These are phyloP conservation scores for Viridothelium virens DNA, from an alignment of 495 filamentous ascomycete species.

Conservation along the genomic window DNA sequence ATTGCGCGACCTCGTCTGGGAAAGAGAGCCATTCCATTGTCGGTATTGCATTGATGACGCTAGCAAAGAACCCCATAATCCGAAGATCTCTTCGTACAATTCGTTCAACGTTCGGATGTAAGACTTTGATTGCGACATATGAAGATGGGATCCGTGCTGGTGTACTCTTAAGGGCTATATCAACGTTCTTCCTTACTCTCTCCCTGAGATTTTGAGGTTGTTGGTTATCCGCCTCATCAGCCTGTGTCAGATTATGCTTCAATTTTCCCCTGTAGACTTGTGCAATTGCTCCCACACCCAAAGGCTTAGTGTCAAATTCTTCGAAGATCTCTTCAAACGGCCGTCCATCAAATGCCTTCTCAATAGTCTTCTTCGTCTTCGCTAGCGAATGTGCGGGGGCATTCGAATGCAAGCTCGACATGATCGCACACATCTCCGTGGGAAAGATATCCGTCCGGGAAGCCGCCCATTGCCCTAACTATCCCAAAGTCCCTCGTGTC, in stretches of 20 bases:
- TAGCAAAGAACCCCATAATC: slow-evolving; percentile 92
- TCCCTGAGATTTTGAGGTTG: slow-evolving; percentile 49
- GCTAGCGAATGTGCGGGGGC: slow-evolving; percentile 83
- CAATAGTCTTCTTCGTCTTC: slow-evolving; percentile 69
- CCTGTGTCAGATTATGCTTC: slow-evolving; percentile 64
- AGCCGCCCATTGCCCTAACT: slow-evolving; percentile 99
- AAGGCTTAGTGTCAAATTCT: slow-evolving; percentile 82
- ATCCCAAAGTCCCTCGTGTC: slow-evolving; percentile 8
- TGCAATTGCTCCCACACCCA: slow-evolving; percentile 94
- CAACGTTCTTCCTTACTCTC: slow-evolving; percentile 72
- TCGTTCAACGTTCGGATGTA: slow-evolving; percentile 85
- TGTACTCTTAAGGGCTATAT: slow-evolving; percentile 73
- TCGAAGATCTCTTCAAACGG: slow-evolving; percentile 90
- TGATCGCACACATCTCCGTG: slow-evolving; percentile 79
- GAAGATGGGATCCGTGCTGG: slow-evolving; percentile 80
- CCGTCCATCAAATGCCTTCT: slow-evolving; percentile 69
- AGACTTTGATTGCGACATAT: slow-evolving; percentile 94
- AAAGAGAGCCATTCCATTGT: slow-evolving; percentile 97
- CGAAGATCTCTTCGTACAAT: slow-evolving; percentile 78
- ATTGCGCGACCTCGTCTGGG: slow-evolving; percentile 87
- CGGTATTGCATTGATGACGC: slow-evolving; percentile 74
- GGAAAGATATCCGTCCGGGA: slow-evolving; percentile 97
- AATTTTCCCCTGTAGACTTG: slow-evolving; percentile 96
- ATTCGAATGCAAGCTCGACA: slow-evolving; percentile 93
- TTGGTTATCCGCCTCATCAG: slow-evolving; percentile 49